Evolutionary conservation across 2,329 filamentous ascomycete genomes (phyloP).

Genomic region (Aureobasidium sp.): DNA sequence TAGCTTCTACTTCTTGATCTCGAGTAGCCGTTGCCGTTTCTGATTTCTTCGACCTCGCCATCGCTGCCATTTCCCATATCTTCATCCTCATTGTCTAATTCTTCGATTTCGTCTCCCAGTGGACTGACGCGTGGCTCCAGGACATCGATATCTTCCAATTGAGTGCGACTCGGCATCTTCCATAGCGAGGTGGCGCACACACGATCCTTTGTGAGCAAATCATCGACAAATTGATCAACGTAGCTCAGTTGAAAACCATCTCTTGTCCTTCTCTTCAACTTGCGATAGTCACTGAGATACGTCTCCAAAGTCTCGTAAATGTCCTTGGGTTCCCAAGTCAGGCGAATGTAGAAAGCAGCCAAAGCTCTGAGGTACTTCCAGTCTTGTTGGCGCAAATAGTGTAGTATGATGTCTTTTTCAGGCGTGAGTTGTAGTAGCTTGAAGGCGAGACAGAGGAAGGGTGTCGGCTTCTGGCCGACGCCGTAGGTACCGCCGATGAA

Average conservation of each 20-base stretch:
- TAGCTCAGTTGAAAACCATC: slow-evolving; percentile 69
- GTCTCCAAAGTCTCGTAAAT: slow-evolving; percentile 78
- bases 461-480: slow-evolving; percentile 74
- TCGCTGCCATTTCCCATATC: slow-evolving; percentile 24
- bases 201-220: slow-evolving; percentile 78
- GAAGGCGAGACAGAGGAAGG: slow-evolving; percentile 89
- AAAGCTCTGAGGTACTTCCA: slow-evolving; percentile 79
- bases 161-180: slow-evolving; percentile 77
- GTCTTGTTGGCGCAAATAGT: slow-evolving; percentile 68
- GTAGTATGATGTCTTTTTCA: slow-evolving; percentile 66
- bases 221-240: slow-evolving; percentile 90
- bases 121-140: slow-evolving; percentile 80
- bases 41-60: slow-evolving; percentile 22
- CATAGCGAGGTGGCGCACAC: slow-evolving; percentile 87
- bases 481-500: slow-evolving; percentile 88
- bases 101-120: slow-evolving; percentile 68
- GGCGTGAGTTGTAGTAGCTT: slow-evolving; percentile 88
- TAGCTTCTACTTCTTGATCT: slow-evolving; percentile 3
- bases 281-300: slow-evolving; percentile 72
- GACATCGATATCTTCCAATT: slow-evolving; percentile 81
- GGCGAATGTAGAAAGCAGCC: slow-evolving; percentile 84
- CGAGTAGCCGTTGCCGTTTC: slow-evolving; percentile 19
- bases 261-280: slow-evolving; percentile 69
- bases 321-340: slow-evolving; percentile 76
- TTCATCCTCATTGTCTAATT: slow-evolving; percentile 53